phyloP scores from a whole-genome alignment of 2,329 filamentous ascomycete species.

The Xylaria multiplex region DNA sequence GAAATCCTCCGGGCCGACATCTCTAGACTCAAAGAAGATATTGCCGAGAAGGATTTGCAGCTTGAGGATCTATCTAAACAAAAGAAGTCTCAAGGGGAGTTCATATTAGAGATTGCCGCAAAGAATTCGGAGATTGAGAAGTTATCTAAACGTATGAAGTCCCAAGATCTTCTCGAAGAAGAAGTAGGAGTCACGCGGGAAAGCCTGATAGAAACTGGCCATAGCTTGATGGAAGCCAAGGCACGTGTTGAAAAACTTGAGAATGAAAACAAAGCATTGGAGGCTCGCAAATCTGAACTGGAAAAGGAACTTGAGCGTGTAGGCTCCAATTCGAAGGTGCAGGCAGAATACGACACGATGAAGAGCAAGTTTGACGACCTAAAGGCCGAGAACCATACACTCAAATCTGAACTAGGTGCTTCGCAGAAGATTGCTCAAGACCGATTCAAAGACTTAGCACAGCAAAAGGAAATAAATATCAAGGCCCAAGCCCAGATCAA shows the following conservation, averaged over 20 bases:
- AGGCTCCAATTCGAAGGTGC: conserved; percentile 64
- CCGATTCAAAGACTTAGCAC: conserved; percentile 87
- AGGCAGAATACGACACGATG: conserved; percentile 67
- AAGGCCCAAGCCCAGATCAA: conserved; percentile 89
- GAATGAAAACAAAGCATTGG: conserved; percentile 72
- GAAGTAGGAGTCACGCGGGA: conserved; percentile 88
- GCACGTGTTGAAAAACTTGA: conserved; percentile 77
- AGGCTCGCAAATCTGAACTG: conserved; percentile 71
- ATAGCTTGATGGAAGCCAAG: conserved; percentile 85
- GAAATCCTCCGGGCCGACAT: conserved; percentile 61
- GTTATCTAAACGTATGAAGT: conserved; percentile 74
- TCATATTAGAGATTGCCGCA: conserved; percentile 63
- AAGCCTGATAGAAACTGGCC: conserved; percentile 79
- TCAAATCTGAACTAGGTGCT: conserved; percentile 86
- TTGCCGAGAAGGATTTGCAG: conserved; percentile 73
- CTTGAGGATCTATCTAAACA: conserved; percentile 77
- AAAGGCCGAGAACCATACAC: conserved; percentile 72
- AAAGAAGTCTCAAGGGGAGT: conserved; percentile 78
- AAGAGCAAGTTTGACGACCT: conserved; percentile 71
- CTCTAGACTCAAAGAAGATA: conserved; percentile 60
- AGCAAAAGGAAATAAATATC: conserved; percentile 80
- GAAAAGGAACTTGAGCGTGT: conserved; percentile 73
- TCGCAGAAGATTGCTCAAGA: conserved; percentile 87
- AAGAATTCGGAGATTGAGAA: conserved; percentile 79
- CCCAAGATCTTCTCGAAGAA: conserved; percentile 81